Conservation (phyloP, 306 rosid genomes). For the Hippophae gyantsensis region DNA sequence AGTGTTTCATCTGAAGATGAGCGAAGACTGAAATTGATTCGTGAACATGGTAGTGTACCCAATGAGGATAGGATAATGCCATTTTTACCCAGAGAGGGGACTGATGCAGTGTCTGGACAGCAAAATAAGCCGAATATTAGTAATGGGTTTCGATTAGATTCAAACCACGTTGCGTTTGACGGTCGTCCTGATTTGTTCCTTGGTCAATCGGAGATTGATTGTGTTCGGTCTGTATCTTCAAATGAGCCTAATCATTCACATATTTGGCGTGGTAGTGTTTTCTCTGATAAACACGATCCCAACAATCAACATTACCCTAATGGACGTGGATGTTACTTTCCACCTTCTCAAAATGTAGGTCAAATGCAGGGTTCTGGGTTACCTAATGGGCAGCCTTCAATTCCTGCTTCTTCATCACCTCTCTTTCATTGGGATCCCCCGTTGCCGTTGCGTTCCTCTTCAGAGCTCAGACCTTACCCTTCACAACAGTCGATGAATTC, state of each 20-base stretch:
- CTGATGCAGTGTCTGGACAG: neutral
- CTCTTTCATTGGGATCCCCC: slow-evolving; percentile 56
- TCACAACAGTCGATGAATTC: slow-evolving; percentile 35
- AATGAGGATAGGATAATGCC: neutral
- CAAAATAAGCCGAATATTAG: neutral
- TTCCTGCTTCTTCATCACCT: slow-evolving; percentile 72
- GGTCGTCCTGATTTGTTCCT: neutral
- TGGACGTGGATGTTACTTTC: slow-evolving; percentile 25
- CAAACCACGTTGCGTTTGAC: neutral
- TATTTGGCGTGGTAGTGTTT: slow-evolving; percentile 4
- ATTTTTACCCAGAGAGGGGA: neutral
- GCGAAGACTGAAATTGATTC: slow-evolving; percentile 69
- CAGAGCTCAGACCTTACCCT: slow-evolving; percentile 22
- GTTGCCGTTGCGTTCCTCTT: slow-evolving; percentile 15
- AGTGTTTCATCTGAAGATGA: slow-evolving; percentile 37
- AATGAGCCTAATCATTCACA: slow-evolving; percentile 13
- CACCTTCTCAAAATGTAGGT: slow-evolving; percentile 18
- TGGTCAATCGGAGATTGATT: neutral
- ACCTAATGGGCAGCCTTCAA: slow-evolving; percentile 54
- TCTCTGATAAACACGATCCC: neutral
- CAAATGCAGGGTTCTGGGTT: slow-evolving; percentile 37
- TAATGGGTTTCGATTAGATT: neutral
- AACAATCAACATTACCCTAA: slow-evolving; percentile 15
- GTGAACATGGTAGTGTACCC: slow-evolving; percentile 58
- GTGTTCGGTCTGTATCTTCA: slow-evolving; percentile 3